Conservation (phyloP, 805 yeast genomes). For the Metschnikowia arizonensis region DNA sequence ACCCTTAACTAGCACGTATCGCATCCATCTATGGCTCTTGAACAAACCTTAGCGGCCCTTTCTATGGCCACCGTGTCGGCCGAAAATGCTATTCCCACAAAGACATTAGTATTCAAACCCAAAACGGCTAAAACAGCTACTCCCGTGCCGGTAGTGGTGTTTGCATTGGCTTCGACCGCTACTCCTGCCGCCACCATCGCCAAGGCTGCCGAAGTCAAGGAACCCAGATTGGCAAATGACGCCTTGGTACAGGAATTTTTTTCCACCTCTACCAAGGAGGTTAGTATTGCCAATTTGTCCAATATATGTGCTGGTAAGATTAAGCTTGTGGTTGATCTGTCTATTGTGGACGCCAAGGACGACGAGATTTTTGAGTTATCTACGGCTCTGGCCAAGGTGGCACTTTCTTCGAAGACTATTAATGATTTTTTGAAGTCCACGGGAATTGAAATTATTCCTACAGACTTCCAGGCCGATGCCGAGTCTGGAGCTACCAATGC, state of each 20-base stretch:
- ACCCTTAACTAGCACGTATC: not conserved
- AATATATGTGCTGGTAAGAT: conserved; percentile 48
- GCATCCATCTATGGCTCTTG: conserved; percentile 51
- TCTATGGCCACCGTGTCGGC: conserved; percentile 54
- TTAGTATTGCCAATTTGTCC: conserved; percentile 52
- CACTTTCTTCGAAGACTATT: conserved; percentile 45
- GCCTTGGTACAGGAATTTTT: conserved; percentile 69
- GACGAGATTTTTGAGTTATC: conserved; percentile 42
- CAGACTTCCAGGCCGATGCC: conserved; percentile 51
- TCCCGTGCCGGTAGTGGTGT: conserved; percentile 75
- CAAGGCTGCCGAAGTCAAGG: conserved; percentile 65
- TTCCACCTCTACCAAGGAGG: conserved; percentile 53
- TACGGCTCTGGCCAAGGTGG: conserved; percentile 50
- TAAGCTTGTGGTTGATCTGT: conserved; percentile 56
- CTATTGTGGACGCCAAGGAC: conserved; percentile 40
- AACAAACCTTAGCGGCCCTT: conserved; percentile 61
- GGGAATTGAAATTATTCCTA: conserved; percentile 48
- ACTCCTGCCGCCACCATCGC: conserved; percentile 70
- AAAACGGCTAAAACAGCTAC: conserved; percentile 79
- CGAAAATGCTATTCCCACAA: conserved; percentile 53
- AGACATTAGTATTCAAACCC: conserved; percentile 84
- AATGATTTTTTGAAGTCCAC: conserved; percentile 45
- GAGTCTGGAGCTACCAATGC: no score
- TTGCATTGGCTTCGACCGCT: conserved; percentile 66
- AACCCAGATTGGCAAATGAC: conserved; percentile 83